Evolutionary conservation across 768 basidiomycete genomes (phyloP).

Genomic region (Mycena galopus): DNA sequence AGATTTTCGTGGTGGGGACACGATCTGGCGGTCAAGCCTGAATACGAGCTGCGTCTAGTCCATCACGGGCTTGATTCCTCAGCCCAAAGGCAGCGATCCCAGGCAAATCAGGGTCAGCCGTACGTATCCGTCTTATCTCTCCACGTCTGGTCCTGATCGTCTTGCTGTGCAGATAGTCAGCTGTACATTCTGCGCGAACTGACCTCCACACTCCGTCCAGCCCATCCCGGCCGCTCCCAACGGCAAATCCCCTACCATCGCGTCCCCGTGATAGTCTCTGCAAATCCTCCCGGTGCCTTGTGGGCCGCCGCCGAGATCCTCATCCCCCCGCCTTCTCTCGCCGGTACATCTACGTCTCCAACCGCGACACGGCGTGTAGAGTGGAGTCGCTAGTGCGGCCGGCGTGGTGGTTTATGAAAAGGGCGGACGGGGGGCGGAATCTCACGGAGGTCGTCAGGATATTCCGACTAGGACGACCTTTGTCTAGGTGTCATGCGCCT

Average conservation of each 20-base stretch:
- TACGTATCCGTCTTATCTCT: conserved; percentile 33
- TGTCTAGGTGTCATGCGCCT: conserved; percentile 52
- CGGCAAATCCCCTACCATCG: conserved; percentile 54
- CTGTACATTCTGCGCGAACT: conserved; percentile 62
- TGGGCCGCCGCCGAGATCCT: conserved; percentile 64
- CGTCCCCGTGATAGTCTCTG: conserved; percentile 54
- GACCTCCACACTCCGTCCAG: conserved; percentile 59
- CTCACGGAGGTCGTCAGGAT: conserved; percentile 65
- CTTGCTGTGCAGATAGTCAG: conserved; percentile 49
- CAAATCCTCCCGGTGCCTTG: conserved; percentile 50
- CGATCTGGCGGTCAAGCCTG: conserved; percentile 71
- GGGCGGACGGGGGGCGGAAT: conserved; percentile 66
- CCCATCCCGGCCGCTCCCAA: conserved; percentile 55
- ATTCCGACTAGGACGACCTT: conserved; percentile 66
- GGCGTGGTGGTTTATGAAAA: conserved; percentile 69
- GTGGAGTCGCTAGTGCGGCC: conserved; percentile 63
- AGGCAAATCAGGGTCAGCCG: conserved; percentile 60
- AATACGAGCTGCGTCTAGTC: conserved; percentile 56
- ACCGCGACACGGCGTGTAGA: conserved; percentile 57
- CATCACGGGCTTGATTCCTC: conserved; percentile 72
- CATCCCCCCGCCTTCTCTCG: conserved; percentile 53
- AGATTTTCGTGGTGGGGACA: conserved; percentile 78
- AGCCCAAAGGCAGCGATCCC: conserved; percentile 75
- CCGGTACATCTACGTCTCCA: conserved; percentile 60
- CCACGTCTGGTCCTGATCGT: not conserved